A percentile compares a stretch with the other conserved stretches of the same genome.
These are phyloP conservation scores for Penicillium sp. DNA, from an alignment of 2,329 filamentous ascomycete genomes.

Conservation along the genomic window DNA sequence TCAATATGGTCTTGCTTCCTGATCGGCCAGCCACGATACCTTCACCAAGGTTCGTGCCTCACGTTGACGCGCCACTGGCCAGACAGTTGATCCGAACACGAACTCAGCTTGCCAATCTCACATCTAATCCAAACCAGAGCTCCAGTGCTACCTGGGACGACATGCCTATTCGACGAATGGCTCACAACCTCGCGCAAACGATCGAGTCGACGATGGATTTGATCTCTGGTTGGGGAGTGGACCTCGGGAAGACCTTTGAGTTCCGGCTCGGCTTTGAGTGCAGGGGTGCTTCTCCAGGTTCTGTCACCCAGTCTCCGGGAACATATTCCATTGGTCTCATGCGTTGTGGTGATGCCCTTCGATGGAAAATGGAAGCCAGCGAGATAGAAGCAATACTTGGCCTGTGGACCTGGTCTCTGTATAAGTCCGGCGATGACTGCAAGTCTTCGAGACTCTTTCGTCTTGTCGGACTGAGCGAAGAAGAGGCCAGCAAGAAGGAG, in stretches of 20 bases:
- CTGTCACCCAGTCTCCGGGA: constrained; percentile 1
- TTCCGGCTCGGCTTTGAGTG: constrained; percentile 23
- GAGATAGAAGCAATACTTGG: constrained; percentile 34
- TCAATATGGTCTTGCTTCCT: constrained; percentile 14
- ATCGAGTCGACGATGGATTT: constrained; percentile 31
- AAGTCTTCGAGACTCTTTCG: constrained; percentile 14
- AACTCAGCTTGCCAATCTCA: constrained; percentile 22
- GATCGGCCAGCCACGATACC: constrained; percentile 3
- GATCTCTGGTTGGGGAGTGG: constrained; percentile 22
- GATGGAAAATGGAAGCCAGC: constrained; percentile 24
- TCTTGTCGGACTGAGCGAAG: constrained; percentile 19
- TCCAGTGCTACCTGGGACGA: constrained; percentile 22
- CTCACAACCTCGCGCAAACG: constrained; percentile 17
- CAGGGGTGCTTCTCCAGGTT: background rate
- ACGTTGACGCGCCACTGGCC: background rate
- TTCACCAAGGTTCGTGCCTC: background rate
- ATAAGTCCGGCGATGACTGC: constrained; percentile 19
- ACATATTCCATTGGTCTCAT: constrained; percentile 15
- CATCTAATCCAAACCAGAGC: constrained; percentile 4
- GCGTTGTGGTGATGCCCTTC: constrained; percentile 19
- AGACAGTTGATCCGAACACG: constrained; percentile 21
- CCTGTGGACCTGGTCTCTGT: constrained; percentile 32
- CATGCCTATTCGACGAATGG: constrained; percentile 26
- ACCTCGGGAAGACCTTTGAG: background rate
- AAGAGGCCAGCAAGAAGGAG: constrained; percentile 18